A percentile compares a stretch with the other conserved stretches of the same genome.
Conservation (phyloP, 495 filamentous ascomycete species). For the Aspergillus leporis region DNA sequence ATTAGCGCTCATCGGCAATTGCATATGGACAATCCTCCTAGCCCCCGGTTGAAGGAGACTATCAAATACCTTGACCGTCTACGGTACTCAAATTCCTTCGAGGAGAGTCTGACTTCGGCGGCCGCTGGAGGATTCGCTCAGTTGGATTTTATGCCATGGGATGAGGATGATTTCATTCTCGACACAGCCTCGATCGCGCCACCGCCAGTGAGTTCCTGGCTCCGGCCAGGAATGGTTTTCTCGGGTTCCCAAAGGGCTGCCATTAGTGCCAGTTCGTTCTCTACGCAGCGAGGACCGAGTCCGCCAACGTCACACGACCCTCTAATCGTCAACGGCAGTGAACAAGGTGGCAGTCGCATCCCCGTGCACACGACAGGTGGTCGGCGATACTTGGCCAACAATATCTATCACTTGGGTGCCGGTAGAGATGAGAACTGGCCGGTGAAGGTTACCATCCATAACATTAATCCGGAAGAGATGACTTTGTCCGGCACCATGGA, state of each 20-base stretch:
- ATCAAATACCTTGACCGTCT: slow-evolving; percentile 66
- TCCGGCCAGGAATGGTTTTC: slow-evolving; percentile 64
- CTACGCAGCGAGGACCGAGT: slow-evolving; percentile 32
- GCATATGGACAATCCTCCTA: slow-evolving; percentile 47
- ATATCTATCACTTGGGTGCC: slow-evolving; percentile 26
- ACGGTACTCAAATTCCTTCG: slow-evolving; percentile 53
- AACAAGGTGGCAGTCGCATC: slow-evolving; percentile 29
- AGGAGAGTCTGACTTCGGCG: slow-evolving; percentile 57
- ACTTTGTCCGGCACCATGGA: slow-evolving; percentile 76
- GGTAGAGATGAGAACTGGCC: slow-evolving; percentile 65
- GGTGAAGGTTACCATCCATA: slow-evolving; percentile 70
- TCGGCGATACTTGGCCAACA: slow-evolving; percentile 41
- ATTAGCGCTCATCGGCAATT: slow-evolving; percentile 52
- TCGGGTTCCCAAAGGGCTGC: slow-evolving; percentile 59
- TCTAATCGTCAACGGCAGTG: slow-evolving; percentile 42
- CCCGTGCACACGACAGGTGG: slow-evolving; percentile 34
- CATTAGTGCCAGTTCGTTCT: slow-evolving; percentile 28
- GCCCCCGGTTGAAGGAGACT: slow-evolving; percentile 55
- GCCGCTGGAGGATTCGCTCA: slow-evolving; percentile 50
- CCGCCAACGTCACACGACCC: slow-evolving; percentile 32
- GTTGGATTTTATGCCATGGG: slow-evolving; percentile 41
- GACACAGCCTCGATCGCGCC: slow-evolving; percentile 55
- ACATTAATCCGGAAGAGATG: slow-evolving; percentile 63
- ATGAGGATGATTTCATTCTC: slow-evolving; percentile 62
- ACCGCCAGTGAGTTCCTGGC: slow-evolving; percentile 62